phyloP scores from a whole-genome alignment of 805 yeast species.

The Wickerhamiella kazuoi region DNA sequence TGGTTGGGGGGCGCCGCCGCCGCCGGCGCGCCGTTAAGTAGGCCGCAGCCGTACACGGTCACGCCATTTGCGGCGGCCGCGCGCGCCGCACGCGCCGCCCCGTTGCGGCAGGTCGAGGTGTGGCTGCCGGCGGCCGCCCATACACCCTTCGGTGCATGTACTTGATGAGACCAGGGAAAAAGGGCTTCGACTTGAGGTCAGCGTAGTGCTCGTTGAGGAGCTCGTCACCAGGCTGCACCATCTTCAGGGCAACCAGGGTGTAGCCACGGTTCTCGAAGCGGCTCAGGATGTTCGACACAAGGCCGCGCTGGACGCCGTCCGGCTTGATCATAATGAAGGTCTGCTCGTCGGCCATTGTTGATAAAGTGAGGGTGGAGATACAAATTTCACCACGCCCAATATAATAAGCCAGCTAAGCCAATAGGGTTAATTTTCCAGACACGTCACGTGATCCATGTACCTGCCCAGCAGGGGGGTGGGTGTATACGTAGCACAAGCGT shows the following conservation, averaged over 20 bases:
- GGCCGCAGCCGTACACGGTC: no score
- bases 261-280: slow-evolving; percentile 96
- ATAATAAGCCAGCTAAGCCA: neutral
- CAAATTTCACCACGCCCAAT: neutral
- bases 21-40: no score
- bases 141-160: no score
- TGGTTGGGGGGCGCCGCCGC: neutral
- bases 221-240: slow-evolving; percentile 70
- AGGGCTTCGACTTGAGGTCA: slow-evolving; percentile 89
- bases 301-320: slow-evolving; percentile 99
- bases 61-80: no score
- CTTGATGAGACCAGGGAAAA: slow-evolving; percentile 89
- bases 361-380: neutral
- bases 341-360: slow-evolving; percentile 16
- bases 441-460: no score
- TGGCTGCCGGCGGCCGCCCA: no score
- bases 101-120: no score
- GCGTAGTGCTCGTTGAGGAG: slow-evolving; percentile 86
- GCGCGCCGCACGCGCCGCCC: no score
- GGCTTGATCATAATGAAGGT: slow-evolving; percentile 35
- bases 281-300: slow-evolving; percentile 70
- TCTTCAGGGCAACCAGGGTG: slow-evolving; percentile 92
- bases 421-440: no score
- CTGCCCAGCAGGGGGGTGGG: no score
- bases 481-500: no score